These are phyloP conservation scores for Malus hybrid DNA, from an alignment of 331 rosid genomes.

Conservation along the genomic window DNA sequence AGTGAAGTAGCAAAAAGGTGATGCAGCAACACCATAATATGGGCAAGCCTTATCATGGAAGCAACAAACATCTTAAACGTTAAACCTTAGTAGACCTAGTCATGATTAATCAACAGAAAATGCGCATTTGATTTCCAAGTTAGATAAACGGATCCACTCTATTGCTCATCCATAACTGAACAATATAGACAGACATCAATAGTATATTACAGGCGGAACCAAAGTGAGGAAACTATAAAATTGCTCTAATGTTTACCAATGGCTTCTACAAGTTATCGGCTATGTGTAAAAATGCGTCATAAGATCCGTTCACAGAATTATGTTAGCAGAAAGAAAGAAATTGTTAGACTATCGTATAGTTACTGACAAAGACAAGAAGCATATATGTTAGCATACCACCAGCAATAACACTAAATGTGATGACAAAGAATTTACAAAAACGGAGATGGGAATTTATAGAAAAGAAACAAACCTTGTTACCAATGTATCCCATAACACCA, in stretches of 20 bases:
- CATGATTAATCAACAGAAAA: background rate
- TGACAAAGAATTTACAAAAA: background rate
- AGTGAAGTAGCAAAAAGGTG: background rate
- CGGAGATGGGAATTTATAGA: background rate
- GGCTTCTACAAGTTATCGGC: background rate
- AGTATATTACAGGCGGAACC: background rate
- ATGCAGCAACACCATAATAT: background rate
- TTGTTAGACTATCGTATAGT: background rate
- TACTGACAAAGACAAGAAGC: background rate
- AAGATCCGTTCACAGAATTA: background rate
- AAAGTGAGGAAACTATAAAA: background rate
- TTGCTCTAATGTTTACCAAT: background rate
- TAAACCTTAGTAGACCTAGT: background rate
- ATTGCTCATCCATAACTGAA: background rate
- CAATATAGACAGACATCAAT: background rate
- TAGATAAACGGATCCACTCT: background rate
- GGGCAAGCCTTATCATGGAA: background rate
- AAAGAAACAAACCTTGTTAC: constrained; percentile 68
- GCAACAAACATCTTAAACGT: background rate
- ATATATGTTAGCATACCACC: background rate
- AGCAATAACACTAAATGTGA: background rate
- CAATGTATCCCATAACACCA: constrained; percentile 96
- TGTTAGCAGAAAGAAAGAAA: background rate
- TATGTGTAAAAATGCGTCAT: background rate
- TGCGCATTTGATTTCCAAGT: background rate